These are phyloP conservation scores for Eimeria falciformis DNA, from an alignment of 169 alveolate genomes.

Conservation along the genomic window DNA sequence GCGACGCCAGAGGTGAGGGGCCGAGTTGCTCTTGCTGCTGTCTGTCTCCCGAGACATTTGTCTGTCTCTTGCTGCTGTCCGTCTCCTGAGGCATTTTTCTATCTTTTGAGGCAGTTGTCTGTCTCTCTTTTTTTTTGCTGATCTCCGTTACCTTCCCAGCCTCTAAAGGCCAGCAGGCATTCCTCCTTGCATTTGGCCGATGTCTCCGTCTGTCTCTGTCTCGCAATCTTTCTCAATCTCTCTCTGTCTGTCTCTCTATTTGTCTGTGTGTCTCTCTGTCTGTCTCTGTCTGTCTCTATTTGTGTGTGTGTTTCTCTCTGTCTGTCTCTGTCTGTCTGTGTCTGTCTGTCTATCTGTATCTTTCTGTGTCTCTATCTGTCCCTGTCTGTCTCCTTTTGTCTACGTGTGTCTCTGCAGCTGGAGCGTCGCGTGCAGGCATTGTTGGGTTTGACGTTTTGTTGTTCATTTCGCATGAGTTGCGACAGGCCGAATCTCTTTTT, in stretches of 20 bases:
- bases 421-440: slow-evolving; percentile 72
- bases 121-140: no score
- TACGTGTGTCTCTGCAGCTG: neutral
- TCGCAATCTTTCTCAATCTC: no score
- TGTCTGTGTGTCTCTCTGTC: no score
- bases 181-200: no score
- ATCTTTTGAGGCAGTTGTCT: no score
- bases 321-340: neutral
- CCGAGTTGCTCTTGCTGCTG: neutral
- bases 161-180: no score
- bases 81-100: neutral
- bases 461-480: slow-evolving; percentile 36
- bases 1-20: slow-evolving; percentile 89
- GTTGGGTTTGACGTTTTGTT: neutral
- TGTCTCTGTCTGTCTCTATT: no score
- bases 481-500: slow-evolving; percentile 70
- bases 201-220: no score
- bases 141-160: no score
- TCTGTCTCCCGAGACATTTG: neutral
- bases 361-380: neutral
- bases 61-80: neutral
- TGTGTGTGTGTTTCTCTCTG: neutral
- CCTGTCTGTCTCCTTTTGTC: neutral
- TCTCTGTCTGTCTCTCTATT: no score
- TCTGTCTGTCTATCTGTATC: neutral